Evolutionary conservation across 176 grass and related monocot species (phyloP), one percentile per base, ranked within the genome.

Genomic region (Raddia guianensis): DNA sequence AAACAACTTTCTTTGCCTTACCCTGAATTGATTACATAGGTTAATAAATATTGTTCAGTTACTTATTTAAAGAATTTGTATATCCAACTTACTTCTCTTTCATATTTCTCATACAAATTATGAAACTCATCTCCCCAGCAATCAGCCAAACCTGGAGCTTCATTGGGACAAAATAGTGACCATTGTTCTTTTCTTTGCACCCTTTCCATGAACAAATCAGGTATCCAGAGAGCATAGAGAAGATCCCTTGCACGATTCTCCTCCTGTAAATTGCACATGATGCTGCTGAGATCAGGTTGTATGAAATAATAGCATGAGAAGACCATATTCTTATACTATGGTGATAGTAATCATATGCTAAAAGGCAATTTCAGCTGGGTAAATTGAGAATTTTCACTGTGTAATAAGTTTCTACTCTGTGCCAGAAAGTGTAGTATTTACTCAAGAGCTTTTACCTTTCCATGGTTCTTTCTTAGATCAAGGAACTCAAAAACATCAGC

Each of bases 101-200:
- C 94, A 79, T 97, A 97, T 86, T 84, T 97, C 20, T 11, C 46
- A 37, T 97, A 97, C 54, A 94, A 75, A 74, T 89, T 75, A 59
- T 86, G 63, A 84, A 97, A 94, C 46, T 95, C 88, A 11, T 87
- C 85, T 57, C 95, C 95, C 95, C 95, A 98, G 63, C 86, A 95
- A 80, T 98, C 92, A 79, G 90, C 81, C 46, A 98, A 82, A 59
- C 95, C 95, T 19, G 84, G 92, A 93, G 92, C 90, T 89, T 98
- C 95, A 89, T 76, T 95, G 3, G 92, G 95, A 77, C 95, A 98
- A 89, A 98, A 98, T 15, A 98, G 56, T 51, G 95, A 93, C 95
- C 95, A 98, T 4, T 93, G 40, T 13, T 77, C 90, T 20, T 98
- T 89, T 32, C 3, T 68, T 53, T 95, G 86, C 9, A 98, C 95